Evolutionary conservation across 2,329 filamentous ascomycete genomes (phyloP).

Genomic region (Ascomycota sp.): DNA sequence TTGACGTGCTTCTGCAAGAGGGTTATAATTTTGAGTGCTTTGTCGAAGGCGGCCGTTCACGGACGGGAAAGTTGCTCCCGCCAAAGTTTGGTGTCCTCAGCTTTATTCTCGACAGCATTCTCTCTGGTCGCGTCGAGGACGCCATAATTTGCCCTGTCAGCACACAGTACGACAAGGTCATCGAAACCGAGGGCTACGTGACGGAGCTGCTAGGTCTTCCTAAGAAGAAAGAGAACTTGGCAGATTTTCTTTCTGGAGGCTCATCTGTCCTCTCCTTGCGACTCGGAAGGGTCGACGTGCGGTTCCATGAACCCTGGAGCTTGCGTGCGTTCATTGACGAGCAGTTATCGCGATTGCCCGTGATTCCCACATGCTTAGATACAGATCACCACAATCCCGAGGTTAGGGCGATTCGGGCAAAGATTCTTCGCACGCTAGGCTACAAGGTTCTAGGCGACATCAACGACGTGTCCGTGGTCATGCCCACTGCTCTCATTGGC

Average conservation of each 20-base stretch:
- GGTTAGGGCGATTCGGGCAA: constrained; percentile 37
- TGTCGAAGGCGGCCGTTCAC: constrained; percentile 81
- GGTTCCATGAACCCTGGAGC: constrained; percentile 95
- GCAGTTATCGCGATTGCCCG: constrained; percentile 39
- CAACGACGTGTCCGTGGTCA: constrained; percentile 88
- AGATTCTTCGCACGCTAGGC: constrained; percentile 66
- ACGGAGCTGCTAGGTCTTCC: constrained; percentile 83
- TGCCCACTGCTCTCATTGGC: constrained; percentile 91
- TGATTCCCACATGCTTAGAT: constrained; percentile 19
- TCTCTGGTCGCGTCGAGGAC: constrained; percentile 76
- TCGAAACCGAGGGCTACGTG: constrained; percentile 93
- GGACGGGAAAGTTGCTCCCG: constrained; percentile 80
- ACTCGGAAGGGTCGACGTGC: constrained; percentile 78
- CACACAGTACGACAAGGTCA: constrained; percentile 97
- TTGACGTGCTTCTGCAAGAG: constrained; percentile 75
- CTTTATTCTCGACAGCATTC: constrained; percentile 75
- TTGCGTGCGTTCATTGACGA: constrained; percentile 61
- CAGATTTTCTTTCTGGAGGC: constrained; percentile 65
- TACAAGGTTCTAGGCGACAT: constrained; percentile 89
- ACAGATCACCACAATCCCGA: constrained; percentile 25
- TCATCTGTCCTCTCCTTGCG: constrained; percentile 78
- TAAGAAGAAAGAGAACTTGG: constrained; percentile 86
- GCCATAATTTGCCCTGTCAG: constrained; percentile 88
- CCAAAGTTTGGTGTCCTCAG: constrained; percentile 91
- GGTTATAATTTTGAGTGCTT: constrained; percentile 96